Conservation (phyloP, 2,329 filamentous ascomycete genomes). For the Acrocalymma vagum region DNA sequence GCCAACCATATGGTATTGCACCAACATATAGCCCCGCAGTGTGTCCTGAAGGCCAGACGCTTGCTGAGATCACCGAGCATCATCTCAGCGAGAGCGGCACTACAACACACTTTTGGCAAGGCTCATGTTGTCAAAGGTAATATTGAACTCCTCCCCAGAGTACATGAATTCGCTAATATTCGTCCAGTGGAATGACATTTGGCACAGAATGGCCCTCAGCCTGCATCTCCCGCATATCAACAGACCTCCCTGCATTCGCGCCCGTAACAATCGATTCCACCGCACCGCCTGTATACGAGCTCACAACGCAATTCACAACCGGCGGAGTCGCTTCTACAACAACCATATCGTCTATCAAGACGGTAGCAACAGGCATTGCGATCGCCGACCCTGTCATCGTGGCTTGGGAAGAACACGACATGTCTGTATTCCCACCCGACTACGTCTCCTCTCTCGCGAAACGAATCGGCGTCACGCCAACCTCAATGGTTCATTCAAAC, state of each 20-base stretch:
- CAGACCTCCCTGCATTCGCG: conserved; percentile 4
- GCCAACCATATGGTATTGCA: too few species aligned
- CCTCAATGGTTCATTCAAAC: too few species aligned
- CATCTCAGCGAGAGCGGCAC: conserved; percentile 2
- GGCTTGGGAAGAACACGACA: conserved; percentile 6
- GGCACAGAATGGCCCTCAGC: conserved; percentile 2
- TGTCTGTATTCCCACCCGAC: conserved; percentile 6
- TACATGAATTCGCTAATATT: neutral
- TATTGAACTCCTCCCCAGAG: neutral
- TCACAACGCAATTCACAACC: conserved; percentile 7
- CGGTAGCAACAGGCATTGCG: conserved; percentile 5
- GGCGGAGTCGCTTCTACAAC: too few species aligned
- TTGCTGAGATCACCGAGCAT: conserved; percentile 11
- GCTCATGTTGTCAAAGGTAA: conserved; percentile 11
- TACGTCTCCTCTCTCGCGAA: conserved; percentile 12
- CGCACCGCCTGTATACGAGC: conserved; percentile 4
- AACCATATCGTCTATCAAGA: conserved; percentile 6
- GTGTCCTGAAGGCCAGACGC: conserved; percentile 10
- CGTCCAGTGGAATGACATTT: conserved; percentile 4
- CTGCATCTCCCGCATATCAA: conserved; percentile 6
- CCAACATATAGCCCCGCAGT: conserved; percentile 7
- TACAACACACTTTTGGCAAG: conserved; percentile 10
- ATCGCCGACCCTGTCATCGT: conserved; percentile 11
- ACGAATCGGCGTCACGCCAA: conserved; percentile 8
- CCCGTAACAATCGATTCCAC: conserved; percentile 7